Evolutionary conservation across 2,329 filamentous ascomycete genomes (phyloP).

Genomic region (Didymella lethalis): DNA sequence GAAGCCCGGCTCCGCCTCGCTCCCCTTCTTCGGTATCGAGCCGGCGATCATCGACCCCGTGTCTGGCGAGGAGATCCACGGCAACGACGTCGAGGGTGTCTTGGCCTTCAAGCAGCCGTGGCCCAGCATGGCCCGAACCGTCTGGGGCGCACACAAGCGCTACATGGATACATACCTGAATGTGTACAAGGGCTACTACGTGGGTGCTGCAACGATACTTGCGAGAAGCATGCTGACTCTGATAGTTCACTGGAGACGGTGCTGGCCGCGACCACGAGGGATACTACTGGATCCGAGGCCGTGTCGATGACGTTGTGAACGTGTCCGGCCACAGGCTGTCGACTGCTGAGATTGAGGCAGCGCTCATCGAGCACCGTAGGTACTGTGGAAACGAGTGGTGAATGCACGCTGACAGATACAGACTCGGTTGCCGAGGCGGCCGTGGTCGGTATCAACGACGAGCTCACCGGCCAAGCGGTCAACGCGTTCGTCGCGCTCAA

Average conservation of each 20-base stretch:
- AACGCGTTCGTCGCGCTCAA: conserved; percentile 97
- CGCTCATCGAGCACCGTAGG: conserved; percentile 85
- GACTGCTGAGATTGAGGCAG: conserved; percentile 97
- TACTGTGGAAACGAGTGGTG: background rate
- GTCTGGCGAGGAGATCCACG: conserved; percentile 88
- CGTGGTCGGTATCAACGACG: conserved; percentile 90
- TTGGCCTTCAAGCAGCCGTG: conserved; percentile 96
- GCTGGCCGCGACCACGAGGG: conserved; percentile 96
- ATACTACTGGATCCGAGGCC: conserved; percentile 99
- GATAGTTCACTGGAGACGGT: conserved; percentile 87
- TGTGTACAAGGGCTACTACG: conserved; percentile 97
- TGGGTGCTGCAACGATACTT: conserved; percentile 58
- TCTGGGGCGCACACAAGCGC: conserved; percentile 96
- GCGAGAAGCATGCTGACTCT: conserved; percentile 27
- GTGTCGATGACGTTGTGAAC: conserved; percentile 98
- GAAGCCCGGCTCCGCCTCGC: conserved; percentile 93
- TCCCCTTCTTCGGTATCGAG: conserved; percentile 98
- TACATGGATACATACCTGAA: conserved; percentile 99
- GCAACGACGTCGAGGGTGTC: conserved; percentile 97
- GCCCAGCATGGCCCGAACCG: conserved; percentile 98
- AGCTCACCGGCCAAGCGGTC: conserved; percentile 95
- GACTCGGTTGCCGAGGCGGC: conserved; percentile 88
- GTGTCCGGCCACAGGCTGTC: conserved; percentile 95
- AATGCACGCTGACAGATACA: conserved; percentile 37
- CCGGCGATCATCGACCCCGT: conserved; percentile 97